phyloP scores from a whole-genome alignment of 148 eudicot species.

The Drosera capensis region DNA sequence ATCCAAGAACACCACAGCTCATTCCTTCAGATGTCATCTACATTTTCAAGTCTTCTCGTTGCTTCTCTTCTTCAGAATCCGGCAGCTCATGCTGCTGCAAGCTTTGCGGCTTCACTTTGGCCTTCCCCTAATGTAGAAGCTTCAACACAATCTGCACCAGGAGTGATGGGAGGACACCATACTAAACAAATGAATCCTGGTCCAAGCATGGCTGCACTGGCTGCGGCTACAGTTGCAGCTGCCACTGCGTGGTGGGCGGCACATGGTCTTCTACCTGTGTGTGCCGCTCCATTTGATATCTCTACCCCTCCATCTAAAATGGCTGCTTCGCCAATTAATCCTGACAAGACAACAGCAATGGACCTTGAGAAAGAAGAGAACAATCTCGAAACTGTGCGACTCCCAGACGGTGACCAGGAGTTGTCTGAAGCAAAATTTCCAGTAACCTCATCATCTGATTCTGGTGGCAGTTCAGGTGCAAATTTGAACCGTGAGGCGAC shows the following conservation, averaged over 20 bases:
- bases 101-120: conserved; percentile 72
- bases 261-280: conserved; percentile 60
- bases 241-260: conserved; percentile 99
- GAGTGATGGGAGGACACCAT: conserved; percentile 19
- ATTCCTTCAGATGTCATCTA: conserved; percentile 46
- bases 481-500: conserved; percentile 17
- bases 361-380: conserved; percentile 25
- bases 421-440: conserved; percentile 36
- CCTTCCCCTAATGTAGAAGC: conserved; percentile 33
- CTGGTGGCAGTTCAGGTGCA: conserved; percentile 33
- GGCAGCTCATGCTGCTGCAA: conserved; percentile 89
- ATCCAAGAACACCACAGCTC: conserved; percentile 45
- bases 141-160: conserved; percentile 27
- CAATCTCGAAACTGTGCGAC: conserved; percentile 18
- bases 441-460: conserved; percentile 31
- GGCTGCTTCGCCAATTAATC: conserved; percentile 14
- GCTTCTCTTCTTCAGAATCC: conserved; percentile 80
- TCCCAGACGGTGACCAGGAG: conserved; percentile 35
- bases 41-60: conserved; percentile 62
- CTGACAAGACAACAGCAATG: conserved; percentile 16
- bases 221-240: conserved; percentile 90
- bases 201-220: conserved; percentile 66
- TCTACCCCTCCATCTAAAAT: conserved; percentile 25
- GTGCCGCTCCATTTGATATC: conserved; percentile 38
- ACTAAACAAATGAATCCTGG: background rate